phyloP scores from a whole-genome alignment of 1,284 basidiomycete species.

The Caloboletus firmus region DNA sequence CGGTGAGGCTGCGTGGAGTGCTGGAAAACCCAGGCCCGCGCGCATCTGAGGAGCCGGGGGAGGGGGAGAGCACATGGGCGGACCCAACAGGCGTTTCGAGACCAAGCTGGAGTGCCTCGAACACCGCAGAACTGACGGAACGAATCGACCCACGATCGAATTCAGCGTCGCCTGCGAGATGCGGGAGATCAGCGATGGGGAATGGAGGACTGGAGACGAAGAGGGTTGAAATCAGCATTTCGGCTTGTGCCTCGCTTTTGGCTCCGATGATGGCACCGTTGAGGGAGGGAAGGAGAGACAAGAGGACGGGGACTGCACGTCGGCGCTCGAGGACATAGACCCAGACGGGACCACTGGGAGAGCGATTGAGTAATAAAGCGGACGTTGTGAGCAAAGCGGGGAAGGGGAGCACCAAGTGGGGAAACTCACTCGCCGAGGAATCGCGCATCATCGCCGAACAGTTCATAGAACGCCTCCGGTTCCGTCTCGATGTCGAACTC shows the following conservation, averaged over 20 bases:
- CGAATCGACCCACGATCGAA: conserved; percentile 44
- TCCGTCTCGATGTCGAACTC: conserved; percentile 78
- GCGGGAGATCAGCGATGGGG: conserved; percentile 62
- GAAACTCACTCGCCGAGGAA: conserved; percentile 69
- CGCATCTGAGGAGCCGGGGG: conserved; percentile 37
- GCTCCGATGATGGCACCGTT: conserved; percentile 73
- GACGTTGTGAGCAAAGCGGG: conserved; percentile 4
- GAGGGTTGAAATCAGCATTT: conserved; percentile 71
- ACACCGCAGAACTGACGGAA: conserved; percentile 47
- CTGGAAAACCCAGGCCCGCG: conserved; percentile 23
- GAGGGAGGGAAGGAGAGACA: conserved; percentile 71
- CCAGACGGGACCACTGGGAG: conserved; percentile 73
- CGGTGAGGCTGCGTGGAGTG: conserved; percentile 18
- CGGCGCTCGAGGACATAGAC: conserved; percentile 81
- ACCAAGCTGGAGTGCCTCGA: conserved; percentile 45
- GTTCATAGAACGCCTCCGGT: conserved; percentile 69
- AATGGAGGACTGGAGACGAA: conserved; percentile 80
- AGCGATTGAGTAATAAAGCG: conserved; percentile 1
- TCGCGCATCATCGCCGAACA: conserved; percentile 73
- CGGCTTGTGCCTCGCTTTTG: conserved; percentile 59
- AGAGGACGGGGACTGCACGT: conserved; percentile 73
- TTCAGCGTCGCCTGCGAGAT: conserved; percentile 37
- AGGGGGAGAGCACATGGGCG: conserved; percentile 44
- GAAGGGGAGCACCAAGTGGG: conserved; percentile 4
- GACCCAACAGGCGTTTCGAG: conserved; percentile 44